Evolutionary conservation across 2,329 filamentous ascomycete genomes (phyloP).

Genomic region (Fusarium sp.): DNA sequence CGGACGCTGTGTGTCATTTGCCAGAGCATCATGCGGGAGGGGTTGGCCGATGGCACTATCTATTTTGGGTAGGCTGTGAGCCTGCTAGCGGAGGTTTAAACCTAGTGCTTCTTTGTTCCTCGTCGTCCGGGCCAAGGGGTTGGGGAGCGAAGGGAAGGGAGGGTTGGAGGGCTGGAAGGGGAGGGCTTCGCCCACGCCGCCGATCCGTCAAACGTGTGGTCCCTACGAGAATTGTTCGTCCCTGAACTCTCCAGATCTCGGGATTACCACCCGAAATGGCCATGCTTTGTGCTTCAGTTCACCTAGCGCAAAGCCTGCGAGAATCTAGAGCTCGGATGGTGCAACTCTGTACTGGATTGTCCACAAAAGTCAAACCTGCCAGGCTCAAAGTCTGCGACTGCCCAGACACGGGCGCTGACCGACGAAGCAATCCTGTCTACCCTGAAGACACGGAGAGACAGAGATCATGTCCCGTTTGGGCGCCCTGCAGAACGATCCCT

Average conservation of each 20-base stretch:
- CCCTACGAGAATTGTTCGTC: neutral
- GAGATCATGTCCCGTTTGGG: slow-evolving; percentile 25
- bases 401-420: slow-evolving; percentile 18
- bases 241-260: slow-evolving; percentile 13
- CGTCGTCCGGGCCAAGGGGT: slow-evolving; percentile 28
- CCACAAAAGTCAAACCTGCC: slow-evolving; percentile 9
- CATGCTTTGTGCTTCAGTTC: slow-evolving; percentile 11
- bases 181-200: slow-evolving; percentile 36
- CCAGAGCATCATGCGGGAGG: slow-evolving; percentile 37
- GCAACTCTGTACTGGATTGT: slow-evolving; percentile 9
- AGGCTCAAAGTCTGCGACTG: slow-evolving; percentile 4
- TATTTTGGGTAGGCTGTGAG: slow-evolving; percentile 37
- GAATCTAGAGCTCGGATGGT: slow-evolving; percentile 17
- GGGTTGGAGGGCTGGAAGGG: neutral
- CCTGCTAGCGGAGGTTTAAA: slow-evolving; percentile 32
- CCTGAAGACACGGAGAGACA: slow-evolving; percentile 24
- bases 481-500: slow-evolving; percentile 26
- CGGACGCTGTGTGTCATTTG: slow-evolving; percentile 37
- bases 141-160: neutral
- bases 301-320: slow-evolving; percentile 28
- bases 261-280: slow-evolving; percentile 9
- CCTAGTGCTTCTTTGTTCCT: slow-evolving; percentile 15
- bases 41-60: slow-evolving; percentile 33
- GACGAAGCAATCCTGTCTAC: slow-evolving; percentile 7
- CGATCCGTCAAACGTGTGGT: slow-evolving; percentile 27